Percentiles rank a stretch among this genome's conserved stretches.
phyloP scores from a whole-genome alignment of 1,284 basidiomycete species.

The Ustilago shanxiensis region DNA sequence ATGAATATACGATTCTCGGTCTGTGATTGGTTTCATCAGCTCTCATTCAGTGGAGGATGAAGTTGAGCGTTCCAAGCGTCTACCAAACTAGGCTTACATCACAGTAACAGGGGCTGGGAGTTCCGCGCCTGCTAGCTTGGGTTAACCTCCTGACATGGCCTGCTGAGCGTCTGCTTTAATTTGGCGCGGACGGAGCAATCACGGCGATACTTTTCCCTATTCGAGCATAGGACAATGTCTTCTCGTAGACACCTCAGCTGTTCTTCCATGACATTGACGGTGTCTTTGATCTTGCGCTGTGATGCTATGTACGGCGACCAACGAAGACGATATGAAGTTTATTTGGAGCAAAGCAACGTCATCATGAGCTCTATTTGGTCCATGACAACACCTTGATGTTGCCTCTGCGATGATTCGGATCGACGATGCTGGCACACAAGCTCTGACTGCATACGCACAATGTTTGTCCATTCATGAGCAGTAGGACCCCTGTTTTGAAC shows the following conservation, averaged over 20 bases:
- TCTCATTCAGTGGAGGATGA: not conserved
- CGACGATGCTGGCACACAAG: conserved; percentile 19
- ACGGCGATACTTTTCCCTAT: not conserved
- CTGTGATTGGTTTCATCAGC: not conserved
- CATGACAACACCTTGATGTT: conserved; percentile 6
- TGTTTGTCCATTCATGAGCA: not conserved
- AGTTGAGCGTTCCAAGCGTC: not conserved
- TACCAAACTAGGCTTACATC: not conserved
- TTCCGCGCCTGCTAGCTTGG: not conserved
- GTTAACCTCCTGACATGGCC: not conserved
- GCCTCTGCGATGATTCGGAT: not conserved
- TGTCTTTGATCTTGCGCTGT: conserved; percentile 2
- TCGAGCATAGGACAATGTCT: not conserved
- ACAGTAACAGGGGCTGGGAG: not conserved
- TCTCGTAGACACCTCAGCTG: not conserved
- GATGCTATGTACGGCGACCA: not conserved
- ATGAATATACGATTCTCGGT: too few species aligned
- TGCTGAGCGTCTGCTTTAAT: not conserved
- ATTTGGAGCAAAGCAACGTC: conserved; percentile 26
- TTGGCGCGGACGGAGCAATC: not conserved
- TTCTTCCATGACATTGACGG: not conserved
- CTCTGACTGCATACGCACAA: conserved; percentile 9
- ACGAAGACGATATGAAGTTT: conserved; percentile 14
- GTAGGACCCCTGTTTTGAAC: not conserved
- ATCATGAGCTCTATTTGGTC: conserved; percentile 23